Evolutionary conservation across 2,329 filamentous ascomycete genomes (phyloP).

Genomic region (Canariomyces notabilis): DNA sequence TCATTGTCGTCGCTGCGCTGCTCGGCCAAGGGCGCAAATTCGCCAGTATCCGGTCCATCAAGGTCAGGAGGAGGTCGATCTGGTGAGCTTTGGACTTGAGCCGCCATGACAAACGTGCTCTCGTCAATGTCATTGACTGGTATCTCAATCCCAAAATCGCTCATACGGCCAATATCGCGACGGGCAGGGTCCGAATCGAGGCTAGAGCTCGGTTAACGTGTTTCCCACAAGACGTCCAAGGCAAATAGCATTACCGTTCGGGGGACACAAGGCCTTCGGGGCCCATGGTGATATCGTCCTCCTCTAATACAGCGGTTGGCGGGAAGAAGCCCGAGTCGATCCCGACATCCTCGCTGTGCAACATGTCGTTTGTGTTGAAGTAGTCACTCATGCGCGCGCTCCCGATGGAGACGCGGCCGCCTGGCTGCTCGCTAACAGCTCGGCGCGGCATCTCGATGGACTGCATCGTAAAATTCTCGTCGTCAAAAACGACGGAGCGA

Average conservation of each 20-base stretch:
- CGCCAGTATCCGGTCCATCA: conserved; percentile 18
- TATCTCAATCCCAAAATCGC: conserved; percentile 48
- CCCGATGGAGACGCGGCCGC: conserved; percentile 45
- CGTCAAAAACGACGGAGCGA: conserved; percentile 49
- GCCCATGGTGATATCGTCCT: conserved; percentile 35
- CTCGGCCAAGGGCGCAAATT: conserved; percentile 25
- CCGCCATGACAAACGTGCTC: conserved; percentile 47
- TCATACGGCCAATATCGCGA: conserved; percentile 33
- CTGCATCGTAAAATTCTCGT: conserved; percentile 53
- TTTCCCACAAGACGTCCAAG: too few species aligned
- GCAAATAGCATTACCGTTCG: conserved; percentile 14
- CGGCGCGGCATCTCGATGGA: conserved; percentile 58
- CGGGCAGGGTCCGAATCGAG: conserved; percentile 20
- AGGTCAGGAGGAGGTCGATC: conserved; percentile 5
- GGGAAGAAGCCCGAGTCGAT: conserved; percentile 51
- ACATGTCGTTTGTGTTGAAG: conserved; percentile 33
- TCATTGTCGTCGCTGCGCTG: conserved; percentile 24
- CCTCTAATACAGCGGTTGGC: conserved; percentile 39
- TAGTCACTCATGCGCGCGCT: conserved; percentile 54
- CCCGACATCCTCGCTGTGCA: conserved; percentile 37
- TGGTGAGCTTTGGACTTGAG: conserved; percentile 26
- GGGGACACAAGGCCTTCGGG: conserved; percentile 41
- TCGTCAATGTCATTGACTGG: conserved; percentile 43
- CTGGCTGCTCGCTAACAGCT: conserved; percentile 42
- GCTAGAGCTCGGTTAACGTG: conserved; percentile 11